Evolutionary conservation across 192 early-diverging fungal genomes (phyloP).

Genomic region (Coemansia sp.): DNA sequence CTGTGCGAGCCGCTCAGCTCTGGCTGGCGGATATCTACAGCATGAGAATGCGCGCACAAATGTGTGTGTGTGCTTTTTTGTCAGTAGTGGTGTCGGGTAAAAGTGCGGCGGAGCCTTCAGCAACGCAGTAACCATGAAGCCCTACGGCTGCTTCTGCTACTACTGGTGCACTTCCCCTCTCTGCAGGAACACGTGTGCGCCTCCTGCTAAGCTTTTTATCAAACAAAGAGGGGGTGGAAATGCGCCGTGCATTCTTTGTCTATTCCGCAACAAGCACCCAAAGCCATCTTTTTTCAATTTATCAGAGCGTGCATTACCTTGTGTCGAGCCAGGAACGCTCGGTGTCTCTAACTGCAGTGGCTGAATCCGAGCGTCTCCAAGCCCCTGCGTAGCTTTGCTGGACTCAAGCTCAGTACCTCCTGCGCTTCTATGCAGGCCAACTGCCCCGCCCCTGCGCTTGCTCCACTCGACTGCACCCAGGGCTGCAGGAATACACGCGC

Average conservation of each 20-base stretch:
- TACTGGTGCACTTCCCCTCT: too few relatives aligned
- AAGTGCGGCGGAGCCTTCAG: not conserved
- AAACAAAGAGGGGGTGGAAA: too few relatives aligned
- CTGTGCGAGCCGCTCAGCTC: conserved; percentile 4
- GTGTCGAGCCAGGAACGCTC: too few relatives aligned
- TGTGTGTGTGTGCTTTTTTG: not conserved
- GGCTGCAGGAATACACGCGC: conserved; percentile 7
- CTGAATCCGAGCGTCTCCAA: too few relatives aligned
- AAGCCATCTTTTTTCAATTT: too few relatives aligned
- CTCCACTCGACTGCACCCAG: conserved; percentile 9
- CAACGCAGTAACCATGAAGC: not conserved
- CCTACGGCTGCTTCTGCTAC: too few relatives aligned
- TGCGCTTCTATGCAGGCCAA: not conserved
- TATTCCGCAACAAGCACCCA: too few relatives aligned
- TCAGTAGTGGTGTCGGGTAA: not conserved
- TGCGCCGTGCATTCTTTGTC: too few relatives aligned
- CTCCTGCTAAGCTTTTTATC: too few relatives aligned
- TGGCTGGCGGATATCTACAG: not conserved
- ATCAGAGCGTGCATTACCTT: too few relatives aligned
- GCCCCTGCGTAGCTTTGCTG: not conserved
- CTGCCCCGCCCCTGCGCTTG: not conserved
- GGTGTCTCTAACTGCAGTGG: not conserved
- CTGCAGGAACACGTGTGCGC: too few relatives aligned
- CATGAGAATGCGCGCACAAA: not conserved
- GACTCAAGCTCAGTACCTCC: not conserved